These are phyloP conservation scores for Aspergillus bertholletiae DNA, from an alignment of 495 filamentous ascomycete genomes.

Conservation along the genomic window DNA sequence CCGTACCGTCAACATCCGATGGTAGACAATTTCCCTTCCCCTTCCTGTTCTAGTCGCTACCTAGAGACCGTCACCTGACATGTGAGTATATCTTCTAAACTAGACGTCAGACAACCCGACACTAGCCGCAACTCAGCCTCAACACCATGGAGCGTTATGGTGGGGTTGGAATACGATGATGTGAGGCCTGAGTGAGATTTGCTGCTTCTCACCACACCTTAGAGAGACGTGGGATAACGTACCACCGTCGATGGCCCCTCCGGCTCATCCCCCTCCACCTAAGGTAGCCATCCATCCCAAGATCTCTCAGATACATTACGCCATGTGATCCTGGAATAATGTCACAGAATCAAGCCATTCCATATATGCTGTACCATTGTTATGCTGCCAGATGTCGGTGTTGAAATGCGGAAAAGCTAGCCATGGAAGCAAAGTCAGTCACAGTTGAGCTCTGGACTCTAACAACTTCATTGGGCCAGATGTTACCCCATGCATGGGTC, in stretches of 20 bases:
- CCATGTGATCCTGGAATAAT: not conserved
- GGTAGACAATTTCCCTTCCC: not conserved
- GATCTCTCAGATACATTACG: no score
- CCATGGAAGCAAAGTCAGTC: not conserved
- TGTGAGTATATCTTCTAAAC: not conserved
- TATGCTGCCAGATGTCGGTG: not conserved
- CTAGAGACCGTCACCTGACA: not conserved
- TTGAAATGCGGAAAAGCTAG: not conserved
- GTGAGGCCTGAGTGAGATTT: no score
- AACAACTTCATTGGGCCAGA: not conserved
- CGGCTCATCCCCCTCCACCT: no score
- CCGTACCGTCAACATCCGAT: not conserved
- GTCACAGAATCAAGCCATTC: not conserved
- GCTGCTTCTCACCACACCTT: no score
- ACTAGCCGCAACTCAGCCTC: no score
- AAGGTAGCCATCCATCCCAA: no score
- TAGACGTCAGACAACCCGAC: no score
- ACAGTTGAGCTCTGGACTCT: not conserved
- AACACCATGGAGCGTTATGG: no score
- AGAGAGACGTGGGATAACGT: no score
- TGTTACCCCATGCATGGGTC: not conserved
- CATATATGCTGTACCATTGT: not conserved
- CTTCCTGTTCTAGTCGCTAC: not conserved
- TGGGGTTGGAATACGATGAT: no score
- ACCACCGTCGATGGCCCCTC: no score